Evolutionary conservation across 257 asterid species (phyloP).

Genomic region (Agastache rugosa): DNA sequence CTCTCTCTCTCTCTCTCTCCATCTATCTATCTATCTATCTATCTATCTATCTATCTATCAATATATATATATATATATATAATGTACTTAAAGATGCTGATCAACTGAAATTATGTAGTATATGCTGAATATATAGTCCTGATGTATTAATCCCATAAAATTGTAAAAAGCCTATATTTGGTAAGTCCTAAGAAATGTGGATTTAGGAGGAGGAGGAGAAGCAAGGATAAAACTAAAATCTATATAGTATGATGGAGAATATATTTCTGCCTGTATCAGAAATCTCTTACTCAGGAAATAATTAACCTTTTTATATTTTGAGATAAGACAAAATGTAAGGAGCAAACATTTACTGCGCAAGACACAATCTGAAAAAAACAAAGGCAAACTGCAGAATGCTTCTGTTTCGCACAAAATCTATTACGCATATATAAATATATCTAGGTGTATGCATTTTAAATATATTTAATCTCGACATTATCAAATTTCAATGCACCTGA

Average conservation of each 20-base stretch:
- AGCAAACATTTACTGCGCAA: constrained; percentile 16
- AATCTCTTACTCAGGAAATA: constrained; percentile 10
- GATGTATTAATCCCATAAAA: no score
- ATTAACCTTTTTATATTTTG: neutral
- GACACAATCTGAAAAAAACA: constrained; percentile 16
- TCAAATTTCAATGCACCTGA: constrained; percentile 39
- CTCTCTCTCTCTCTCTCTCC: no score
- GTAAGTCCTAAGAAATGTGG: neutral
- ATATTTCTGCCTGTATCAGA: constrained; percentile 5
- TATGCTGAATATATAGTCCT: no score
- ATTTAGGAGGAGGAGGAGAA: neutral
- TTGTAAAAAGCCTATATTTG: neutral
- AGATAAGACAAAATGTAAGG: constrained; percentile 1
- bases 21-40: no score
- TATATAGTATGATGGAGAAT: neutral
- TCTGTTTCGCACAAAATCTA: constrained; percentile 29
- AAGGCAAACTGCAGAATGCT: constrained; percentile 34
- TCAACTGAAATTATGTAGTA: no score
- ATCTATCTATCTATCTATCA: no score
- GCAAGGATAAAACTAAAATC: neutral
- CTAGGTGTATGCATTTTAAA: neutral
- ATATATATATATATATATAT: no score
- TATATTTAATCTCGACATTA: constrained; percentile 12
- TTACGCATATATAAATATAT: neutral
- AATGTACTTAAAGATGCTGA: no score